A percentile compares a stretch with the other conserved stretches of the same genome.
Conservation (phyloP, 345 rosid genomes). For the Hirschfeldia incana region DNA sequence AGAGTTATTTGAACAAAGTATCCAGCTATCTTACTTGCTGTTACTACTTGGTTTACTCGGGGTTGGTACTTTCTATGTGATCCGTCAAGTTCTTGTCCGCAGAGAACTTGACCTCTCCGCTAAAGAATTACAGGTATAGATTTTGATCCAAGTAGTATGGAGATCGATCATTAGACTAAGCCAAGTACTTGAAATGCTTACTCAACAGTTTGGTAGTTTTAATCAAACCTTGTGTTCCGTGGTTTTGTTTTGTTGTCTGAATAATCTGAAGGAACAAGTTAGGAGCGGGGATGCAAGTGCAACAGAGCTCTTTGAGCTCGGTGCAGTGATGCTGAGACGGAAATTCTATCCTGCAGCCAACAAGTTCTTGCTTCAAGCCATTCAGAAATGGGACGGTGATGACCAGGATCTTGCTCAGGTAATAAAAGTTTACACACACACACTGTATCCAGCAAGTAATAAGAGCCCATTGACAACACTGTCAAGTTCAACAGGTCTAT, state of each 20-base stretch:
- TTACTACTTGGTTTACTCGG: conserved; percentile 81
- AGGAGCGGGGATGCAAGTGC: conserved; percentile 98
- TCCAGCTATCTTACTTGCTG: conserved; percentile 83
- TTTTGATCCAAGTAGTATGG: neutral
- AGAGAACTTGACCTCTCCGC: conserved; percentile 99
- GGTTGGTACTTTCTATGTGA: conserved; percentile 82
- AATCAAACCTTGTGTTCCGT: neutral
- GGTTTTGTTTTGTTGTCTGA: neutral
- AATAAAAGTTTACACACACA: neutral
- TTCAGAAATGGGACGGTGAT: conserved; percentile 96
- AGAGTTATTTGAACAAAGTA: conserved; percentile 85
- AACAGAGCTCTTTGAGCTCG: conserved; percentile 88
- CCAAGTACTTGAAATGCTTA: neutral
- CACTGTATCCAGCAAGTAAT: neutral
- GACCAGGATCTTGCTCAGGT: conserved; percentile 99
- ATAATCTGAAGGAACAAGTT: conserved; percentile 75
- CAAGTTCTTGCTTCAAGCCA: conserved; percentile 81
- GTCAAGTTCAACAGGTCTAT: conserved; percentile 34
- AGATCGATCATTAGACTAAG: neutral
- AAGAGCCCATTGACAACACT: conserved; percentile 3
- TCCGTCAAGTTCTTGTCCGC: conserved; percentile 92
- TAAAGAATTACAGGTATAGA: conserved; percentile 79
- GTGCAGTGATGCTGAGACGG: conserved; percentile 93
- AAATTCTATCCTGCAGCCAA: conserved; percentile 90
- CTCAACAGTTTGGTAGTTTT: neutral